Conservation (phyloP, 2,329 filamentous ascomycete species). For the Arthroderma sp. region DNA sequence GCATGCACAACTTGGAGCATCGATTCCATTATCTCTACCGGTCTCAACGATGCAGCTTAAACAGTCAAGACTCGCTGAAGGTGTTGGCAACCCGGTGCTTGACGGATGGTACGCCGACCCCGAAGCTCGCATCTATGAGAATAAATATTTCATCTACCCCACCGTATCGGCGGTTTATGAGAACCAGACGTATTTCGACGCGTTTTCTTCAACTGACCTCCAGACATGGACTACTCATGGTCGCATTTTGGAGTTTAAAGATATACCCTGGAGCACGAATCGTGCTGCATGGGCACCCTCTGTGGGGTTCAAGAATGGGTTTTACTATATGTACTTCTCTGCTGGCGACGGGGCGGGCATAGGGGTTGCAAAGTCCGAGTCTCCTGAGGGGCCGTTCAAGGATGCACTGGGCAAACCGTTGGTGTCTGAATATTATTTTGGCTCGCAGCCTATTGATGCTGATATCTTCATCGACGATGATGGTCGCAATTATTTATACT, state of each 20-base stretch:
- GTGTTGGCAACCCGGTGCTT: conserved; percentile 33
- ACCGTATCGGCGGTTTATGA: conserved; percentile 34
- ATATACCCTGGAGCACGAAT: conserved; percentile 32
- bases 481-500: conserved; percentile 32
- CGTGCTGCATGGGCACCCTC: conserved; percentile 38
- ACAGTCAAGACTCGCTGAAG: not conserved
- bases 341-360: conserved; percentile 37
- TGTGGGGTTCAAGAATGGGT: conserved; percentile 30
- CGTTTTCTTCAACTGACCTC: conserved; percentile 38
- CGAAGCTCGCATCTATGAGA: conserved; percentile 35
- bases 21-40: no score
- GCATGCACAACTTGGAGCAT: no score
- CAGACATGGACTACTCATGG: conserved; percentile 37
- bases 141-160: conserved; percentile 37
- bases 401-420: conserved; percentile 32
- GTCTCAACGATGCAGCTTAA: no score
- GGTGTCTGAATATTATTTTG: conserved; percentile 32
- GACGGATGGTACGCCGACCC: conserved; percentile 41
- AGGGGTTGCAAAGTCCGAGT: conserved; percentile 28
- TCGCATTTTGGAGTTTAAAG: conserved; percentile 28
- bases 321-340: conserved; percentile 39
- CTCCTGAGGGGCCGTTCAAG: conserved; percentile 28
- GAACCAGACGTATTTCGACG: conserved; percentile 38
- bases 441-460: conserved; percentile 38
- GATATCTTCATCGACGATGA: conserved; percentile 33